Evolutionary conservation across 768 basidiomycete genomes (phyloP), one percentile per base, ranked within the genome.

Genomic region (Phlebiopsis gigantea): DNA sequence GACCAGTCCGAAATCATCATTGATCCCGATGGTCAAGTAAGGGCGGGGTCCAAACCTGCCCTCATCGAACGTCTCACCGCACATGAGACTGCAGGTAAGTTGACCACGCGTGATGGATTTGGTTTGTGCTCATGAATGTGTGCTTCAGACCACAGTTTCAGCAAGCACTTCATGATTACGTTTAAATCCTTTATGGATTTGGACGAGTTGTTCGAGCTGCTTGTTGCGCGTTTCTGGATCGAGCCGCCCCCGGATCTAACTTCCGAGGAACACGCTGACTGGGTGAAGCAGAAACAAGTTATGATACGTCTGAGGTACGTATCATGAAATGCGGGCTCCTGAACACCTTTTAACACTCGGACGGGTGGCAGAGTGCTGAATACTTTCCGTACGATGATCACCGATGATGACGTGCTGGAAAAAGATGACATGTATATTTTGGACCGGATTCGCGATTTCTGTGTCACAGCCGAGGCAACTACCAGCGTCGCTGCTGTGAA

Each of bases 171-270:
- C 79, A 72, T 98, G 62, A 87, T 95, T 81, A 97, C 96, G 1
- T 96, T 90, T 77, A 91, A 94, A 66, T 94, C 93, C 0, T 98
- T 98, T 71, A 90, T 90, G 9, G 86, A 84, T 8, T 74, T 89
- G 52, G 81, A 89, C 54, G 87, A 93, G 51, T 73, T 98, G 10
- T 85, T 96, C 54, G 85, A 92, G 58, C 76, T 88, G 17, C 83
- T 98, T 19, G 80, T 89, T 7, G 76, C 80, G 46, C 84, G 96
- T n/a, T 98, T 93, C 72, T 77, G 79, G 63, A 86, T 93, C 28
- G 77, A 82, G 46, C 80, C 89, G 21, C 95, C 93, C 0, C 77
- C 79, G 5, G 83, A 79, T 4, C 68, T 97, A 28, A 77, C 73
- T 8, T 70, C 76, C 1, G 63, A 74, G 5, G 87, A 98, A 68